These are phyloP conservation scores for Acer campestre DNA, from an alignment of 345 rosid genomes.

Conservation along the genomic window DNA sequence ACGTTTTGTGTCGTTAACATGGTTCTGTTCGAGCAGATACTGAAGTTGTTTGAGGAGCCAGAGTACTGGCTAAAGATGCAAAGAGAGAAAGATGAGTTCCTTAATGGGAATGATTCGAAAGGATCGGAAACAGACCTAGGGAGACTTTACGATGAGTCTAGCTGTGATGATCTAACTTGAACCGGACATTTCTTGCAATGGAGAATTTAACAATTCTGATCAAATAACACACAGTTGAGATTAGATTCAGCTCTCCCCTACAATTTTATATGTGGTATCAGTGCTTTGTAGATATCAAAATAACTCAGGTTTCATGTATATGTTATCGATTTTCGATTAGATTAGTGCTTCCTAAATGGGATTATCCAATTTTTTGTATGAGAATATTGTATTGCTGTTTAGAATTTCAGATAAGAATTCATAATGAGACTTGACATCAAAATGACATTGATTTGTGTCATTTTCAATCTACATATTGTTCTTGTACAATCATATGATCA, in stretches of 20 bases:
- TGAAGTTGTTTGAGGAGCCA: constrained; percentile 34
- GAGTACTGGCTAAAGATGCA: constrained; percentile 27
- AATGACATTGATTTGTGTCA: not conserved
- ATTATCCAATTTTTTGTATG: too few relatives aligned
- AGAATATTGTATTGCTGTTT: too few relatives aligned
- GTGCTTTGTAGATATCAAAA: not conserved
- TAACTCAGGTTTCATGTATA: not conserved
- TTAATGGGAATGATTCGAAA: constrained; percentile 18
- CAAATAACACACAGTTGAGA: not conserved
- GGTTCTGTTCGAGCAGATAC: constrained; percentile 33
- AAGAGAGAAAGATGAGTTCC: constrained; percentile 29
- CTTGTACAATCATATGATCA: not conserved
- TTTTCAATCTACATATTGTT: not conserved
- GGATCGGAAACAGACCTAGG: constrained; percentile 15
- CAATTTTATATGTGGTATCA: not conserved
- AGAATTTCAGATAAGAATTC: too few relatives aligned
- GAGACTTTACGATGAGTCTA: constrained; percentile 16
- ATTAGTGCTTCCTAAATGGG: not conserved
- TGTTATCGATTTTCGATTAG: too few relatives aligned
- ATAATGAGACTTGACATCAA: not conserved
- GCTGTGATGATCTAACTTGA: not conserved
- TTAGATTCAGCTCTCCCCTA: not conserved
- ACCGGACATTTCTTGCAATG: not conserved
- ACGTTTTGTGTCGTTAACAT: too few relatives aligned
- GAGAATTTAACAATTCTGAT: not conserved